Base-by-base conservation (phyloP, 1,139 yeast species). In the Meyerozyma smithsonii region DNA sequence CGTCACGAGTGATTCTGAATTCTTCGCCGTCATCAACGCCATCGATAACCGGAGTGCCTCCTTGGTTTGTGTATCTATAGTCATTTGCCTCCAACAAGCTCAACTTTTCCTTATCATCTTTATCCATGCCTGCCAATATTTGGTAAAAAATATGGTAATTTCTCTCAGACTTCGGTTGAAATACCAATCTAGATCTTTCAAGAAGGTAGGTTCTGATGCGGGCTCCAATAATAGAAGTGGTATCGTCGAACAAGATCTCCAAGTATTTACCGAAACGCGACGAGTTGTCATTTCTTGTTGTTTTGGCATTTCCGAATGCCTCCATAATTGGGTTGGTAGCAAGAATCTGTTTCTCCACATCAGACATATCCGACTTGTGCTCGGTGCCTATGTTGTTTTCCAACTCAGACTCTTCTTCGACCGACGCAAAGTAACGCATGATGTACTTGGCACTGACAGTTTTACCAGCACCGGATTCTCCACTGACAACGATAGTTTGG, bases 311-410 rank as follows among this genome's bases (percentile, higher is more conserved):
- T 73, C 98, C 98, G 62, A 92, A 92, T 1, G 97, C 95, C 66
- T 92, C 98, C 94, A 92, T 89, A 52, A 92, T 92, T 5, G 98
- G 98, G 59, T 92, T 92, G 1, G 98, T 92, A 14, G 98, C 98
- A 56, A 92, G 73, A 42, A 92, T 94, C 65, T 87, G 96, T 58
- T 87, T 84, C 64, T 92, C 98, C 23, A 94, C 94, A 45, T 84
- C 86, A 35, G 95, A 84, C 84, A 92, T 83, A 50, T 88, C 94
- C 37, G 81, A 77, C 45, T 68, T 69, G 53, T 74, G 75, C 40
- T 65, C 69, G 36, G 73, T 68, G 12, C 66, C 69, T 26, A 61
- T 55, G 40, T 55, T 49, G 28, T 59, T 58, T 42, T 62, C 62
- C 34, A 59, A 47, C 35, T 67, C 64, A 50, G 71, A 60, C 38